A percentile compares a stretch with the other conserved stretches of the same genome.
Conservation (phyloP, 306 rosid species). For the Delonix regia region DNA sequence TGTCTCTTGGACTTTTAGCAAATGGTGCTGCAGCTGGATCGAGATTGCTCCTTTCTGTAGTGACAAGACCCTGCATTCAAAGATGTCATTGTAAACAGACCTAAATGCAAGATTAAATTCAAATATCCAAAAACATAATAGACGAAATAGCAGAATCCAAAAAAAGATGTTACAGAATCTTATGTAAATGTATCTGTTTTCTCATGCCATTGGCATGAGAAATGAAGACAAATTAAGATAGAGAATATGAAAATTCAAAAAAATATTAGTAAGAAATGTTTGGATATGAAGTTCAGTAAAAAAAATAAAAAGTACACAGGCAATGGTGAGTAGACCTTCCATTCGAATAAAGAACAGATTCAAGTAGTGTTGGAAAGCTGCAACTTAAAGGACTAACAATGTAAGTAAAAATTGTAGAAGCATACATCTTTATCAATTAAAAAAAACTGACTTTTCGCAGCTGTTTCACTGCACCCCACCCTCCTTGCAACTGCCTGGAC, state of each 20-base stretch:
- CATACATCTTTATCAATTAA: constrained; percentile 89
- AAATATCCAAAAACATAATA: constrained; percentile 20
- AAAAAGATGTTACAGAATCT: constrained; percentile 19
- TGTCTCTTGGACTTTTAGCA: constrained; percentile 72
- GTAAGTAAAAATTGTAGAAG: constrained; percentile 22
- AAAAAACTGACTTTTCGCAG: constrained; percentile 72
- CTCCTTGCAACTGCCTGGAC: constrained; percentile 80
- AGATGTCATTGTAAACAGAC: constrained; percentile 26
- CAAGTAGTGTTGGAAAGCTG: constrained; percentile 5
- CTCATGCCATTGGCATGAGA: constrained; percentile 28
- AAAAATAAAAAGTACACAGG: constrained; percentile 9
- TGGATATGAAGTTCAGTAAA: constrained; percentile 11
- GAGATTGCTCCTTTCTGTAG: constrained; percentile 75
- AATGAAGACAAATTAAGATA: constrained; percentile 28
- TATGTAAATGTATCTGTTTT: constrained; percentile 18
- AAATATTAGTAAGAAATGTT: not conserved
- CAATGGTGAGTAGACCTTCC: not conserved
- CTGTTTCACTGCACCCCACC: constrained; percentile 62
- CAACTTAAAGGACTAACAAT: constrained; percentile 28
- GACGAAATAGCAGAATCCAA: constrained; percentile 15
- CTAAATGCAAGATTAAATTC: not conserved
- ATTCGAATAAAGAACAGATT: constrained; percentile 18
- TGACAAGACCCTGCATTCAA: constrained; percentile 84
- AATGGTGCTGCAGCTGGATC: constrained; percentile 92
- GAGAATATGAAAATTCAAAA: constrained; percentile 12